A percentile compares a stretch with the other conserved stretches of the same genome.
These are phyloP conservation scores for Arthrinium puccinioides DNA, from an alignment of 2,329 filamentous ascomycete genomes.

Conservation along the genomic window DNA sequence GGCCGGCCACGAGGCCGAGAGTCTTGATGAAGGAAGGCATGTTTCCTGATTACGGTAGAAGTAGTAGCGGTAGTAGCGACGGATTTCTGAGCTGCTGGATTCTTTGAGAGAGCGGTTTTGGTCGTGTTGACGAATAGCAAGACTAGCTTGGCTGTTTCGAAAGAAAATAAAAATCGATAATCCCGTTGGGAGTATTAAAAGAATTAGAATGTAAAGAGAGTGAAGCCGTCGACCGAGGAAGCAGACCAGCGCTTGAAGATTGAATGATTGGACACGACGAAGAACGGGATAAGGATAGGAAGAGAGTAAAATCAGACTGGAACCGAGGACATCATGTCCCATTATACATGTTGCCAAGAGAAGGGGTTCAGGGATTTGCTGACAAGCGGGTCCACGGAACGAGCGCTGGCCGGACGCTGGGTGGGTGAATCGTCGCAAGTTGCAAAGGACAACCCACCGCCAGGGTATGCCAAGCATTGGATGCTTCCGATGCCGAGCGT, in stretches of 20 bases:
- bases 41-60: constrained; percentile 20
- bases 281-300: constrained; percentile 24
- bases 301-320: constrained; percentile 17
- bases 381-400: constrained; percentile 20
- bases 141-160: constrained; percentile 32
- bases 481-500: too few relatives aligned
- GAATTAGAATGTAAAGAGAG: constrained; percentile 21
- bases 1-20: constrained; percentile 30
- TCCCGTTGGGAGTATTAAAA: constrained; percentile 26
- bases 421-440: constrained; percentile 1
- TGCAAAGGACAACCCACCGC: background rate
- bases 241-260: constrained; percentile 44
- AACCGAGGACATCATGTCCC: constrained; percentile 19
- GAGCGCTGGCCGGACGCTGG: constrained; percentile 17
- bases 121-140: constrained; percentile 25
- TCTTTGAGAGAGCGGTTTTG: constrained; percentile 10
- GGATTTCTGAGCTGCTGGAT: constrained; percentile 9
- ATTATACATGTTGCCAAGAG: constrained; percentile 17
- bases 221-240: constrained; percentile 29
- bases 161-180: constrained; percentile 16
- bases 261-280: constrained; percentile 19
- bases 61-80: constrained; percentile 11
- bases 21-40: constrained; percentile 42
- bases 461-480: too few relatives aligned
- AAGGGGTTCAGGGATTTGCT: constrained; percentile 7